Conservation (phyloP, 176 grass and related monocot species). For the Stipa capillata region DNA sequence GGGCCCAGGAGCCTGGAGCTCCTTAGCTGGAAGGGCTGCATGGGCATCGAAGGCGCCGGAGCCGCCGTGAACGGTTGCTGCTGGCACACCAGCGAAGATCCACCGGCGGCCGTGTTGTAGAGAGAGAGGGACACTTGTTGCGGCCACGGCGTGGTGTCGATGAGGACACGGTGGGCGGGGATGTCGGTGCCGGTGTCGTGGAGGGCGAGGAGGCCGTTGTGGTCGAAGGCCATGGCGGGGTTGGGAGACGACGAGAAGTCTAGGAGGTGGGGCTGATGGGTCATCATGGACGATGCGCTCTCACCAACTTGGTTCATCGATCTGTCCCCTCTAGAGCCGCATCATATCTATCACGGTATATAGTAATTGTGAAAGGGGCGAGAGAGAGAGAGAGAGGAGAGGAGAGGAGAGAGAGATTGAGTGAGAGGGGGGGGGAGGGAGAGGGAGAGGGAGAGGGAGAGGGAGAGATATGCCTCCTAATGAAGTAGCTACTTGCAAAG, state of each 20-base stretch:
- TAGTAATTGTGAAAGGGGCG: too few relatives aligned
- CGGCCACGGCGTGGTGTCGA: background rate
- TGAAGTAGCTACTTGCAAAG: background rate
- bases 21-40: constrained; percentile 33
- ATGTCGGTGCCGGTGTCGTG: background rate
- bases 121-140: constrained; percentile 7
- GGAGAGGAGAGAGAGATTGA: too few relatives aligned
- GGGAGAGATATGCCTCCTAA: too few relatives aligned
- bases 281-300: constrained; percentile 6
- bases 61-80: background rate
- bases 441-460: background rate
- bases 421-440: too few relatives aligned
- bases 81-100: background rate
- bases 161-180: background rate
- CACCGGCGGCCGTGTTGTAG: background rate
- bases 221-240: background rate
- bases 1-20: constrained; percentile 41
- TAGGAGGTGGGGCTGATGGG: constrained; percentile 26
- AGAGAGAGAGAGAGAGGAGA: too few relatives aligned
- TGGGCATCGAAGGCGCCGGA: background rate
- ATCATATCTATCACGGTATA: too few relatives aligned
- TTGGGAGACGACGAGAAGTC: constrained; percentile 21
- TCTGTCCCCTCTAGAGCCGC: background rate
- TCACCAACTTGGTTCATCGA: background rate
- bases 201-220: background rate